Base-by-base conservation (phyloP, 169 alveolate species). In the Cryptosporidium muris region DNA sequence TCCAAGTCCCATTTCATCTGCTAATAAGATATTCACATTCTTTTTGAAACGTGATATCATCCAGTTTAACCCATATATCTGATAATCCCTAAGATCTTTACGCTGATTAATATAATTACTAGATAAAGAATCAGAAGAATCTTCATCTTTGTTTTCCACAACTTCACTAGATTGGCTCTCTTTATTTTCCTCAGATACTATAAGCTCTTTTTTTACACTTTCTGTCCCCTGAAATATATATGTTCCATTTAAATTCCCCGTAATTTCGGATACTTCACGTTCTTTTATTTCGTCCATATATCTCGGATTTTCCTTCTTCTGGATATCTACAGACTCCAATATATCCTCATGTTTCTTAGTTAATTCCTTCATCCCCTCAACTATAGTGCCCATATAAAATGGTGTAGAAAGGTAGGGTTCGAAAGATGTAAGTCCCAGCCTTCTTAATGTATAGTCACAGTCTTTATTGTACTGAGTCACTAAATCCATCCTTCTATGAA, bases 1-100 rank as follows among this genome's bases (percentile, higher is more conserved):
- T 2, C 99, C 99, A 12, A 96, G 93, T 9, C 99, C 99, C 99
- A 96, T 96, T 88, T 96, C 98, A 89, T 96, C 99, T 4, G 99
- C 99, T 64, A 96, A 88, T 52, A 96, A 91, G 7, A 96, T 98
- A 65, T 96, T 95, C 47, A 96, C 89, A 43, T 97, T 98, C 51
- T 95, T 88, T 90, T 97, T 97, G 96, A 95, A 94, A 58, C 98
- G 88, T 65, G 96, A 93, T 11, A 97, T 95, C 52, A 97, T 92
- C 99, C 99, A 97, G 88, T 97, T 97, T 38, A 97, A 91, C 14
- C 99, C 99, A 34, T 90, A 92, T 52, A 97, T 88, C 91, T 97
- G 97, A 82, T 97, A 97, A 37, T 96, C 98, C 56, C 99, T 93
- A 12, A 97, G 89, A 37, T 85, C 90, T 38, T 90, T 82, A 6